Evolutionary conservation across 1,284 basidiomycete species (phyloP).

Genomic region (Malassezia brasiliensis): DNA sequence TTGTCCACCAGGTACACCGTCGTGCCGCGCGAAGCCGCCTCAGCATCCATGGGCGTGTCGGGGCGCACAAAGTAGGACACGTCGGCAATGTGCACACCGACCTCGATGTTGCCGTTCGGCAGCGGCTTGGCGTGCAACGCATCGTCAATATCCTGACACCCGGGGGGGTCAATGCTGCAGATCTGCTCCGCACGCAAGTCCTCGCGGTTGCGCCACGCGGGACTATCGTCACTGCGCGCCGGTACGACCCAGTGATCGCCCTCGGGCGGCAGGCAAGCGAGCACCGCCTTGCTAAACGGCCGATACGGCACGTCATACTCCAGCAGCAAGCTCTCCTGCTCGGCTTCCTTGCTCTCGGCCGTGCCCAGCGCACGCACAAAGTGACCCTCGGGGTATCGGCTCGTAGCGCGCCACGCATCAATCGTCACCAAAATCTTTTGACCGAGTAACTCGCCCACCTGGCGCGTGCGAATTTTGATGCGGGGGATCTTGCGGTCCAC

Average conservation of each 20-base stretch:
- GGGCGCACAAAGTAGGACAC: slow-evolving; percentile 91
- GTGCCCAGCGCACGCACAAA: slow-evolving; percentile 86
- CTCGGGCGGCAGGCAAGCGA: slow-evolving; percentile 79
- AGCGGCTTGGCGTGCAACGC: slow-evolving; percentile 84
- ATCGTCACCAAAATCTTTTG: slow-evolving; percentile 96
- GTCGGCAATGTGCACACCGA: slow-evolving; percentile 97
- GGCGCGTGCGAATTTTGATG: slow-evolving; percentile 85
- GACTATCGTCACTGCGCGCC: slow-evolving; percentile 56
- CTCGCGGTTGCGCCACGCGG: slow-evolving; percentile 73
- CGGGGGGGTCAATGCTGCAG: slow-evolving; percentile 95
- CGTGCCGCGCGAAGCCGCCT: slow-evolving; percentile 88
- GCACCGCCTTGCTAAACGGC: slow-evolving; percentile 86
- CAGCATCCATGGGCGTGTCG: slow-evolving; percentile 91
- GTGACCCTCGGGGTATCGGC: slow-evolving; percentile 91
- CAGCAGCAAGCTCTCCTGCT: slow-evolving; percentile 83
- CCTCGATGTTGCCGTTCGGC: slow-evolving; percentile 90
- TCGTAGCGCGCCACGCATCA: slow-evolving; percentile 77
- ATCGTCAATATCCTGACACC: slow-evolving; percentile 97
- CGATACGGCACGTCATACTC: slow-evolving; percentile 96
- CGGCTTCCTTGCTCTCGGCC: slow-evolving; percentile 87
- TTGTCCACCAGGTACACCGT: slow-evolving; percentile 98
- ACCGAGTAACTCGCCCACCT: slow-evolving; percentile 73
- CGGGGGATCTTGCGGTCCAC: slow-evolving; percentile 84
- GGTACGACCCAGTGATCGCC: slow-evolving; percentile 91
- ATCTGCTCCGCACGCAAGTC: slow-evolving; percentile 79